A percentile compares a stretch with the other conserved stretches of the same genome.
phyloP scores from a whole-genome alignment of 768 basidiomycete species.

The Mycena venus region DNA sequence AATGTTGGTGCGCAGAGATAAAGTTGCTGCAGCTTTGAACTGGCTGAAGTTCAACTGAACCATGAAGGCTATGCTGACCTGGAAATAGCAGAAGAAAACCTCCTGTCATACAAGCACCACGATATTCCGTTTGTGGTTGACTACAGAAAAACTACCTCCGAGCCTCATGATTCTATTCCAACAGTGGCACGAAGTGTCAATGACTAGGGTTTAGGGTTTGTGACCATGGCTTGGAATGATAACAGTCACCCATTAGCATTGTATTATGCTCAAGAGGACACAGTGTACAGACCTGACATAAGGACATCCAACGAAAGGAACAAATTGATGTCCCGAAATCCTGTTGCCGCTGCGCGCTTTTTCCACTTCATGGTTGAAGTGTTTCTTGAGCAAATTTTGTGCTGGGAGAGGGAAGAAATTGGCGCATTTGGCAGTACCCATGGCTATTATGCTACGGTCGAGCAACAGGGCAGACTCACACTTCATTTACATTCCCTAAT shows the following conservation, averaged over 20 bases:
- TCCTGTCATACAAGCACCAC: conserved; percentile 7
- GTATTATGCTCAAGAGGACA: too few relatives aligned
- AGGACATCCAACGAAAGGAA: not conserved
- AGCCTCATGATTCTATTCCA: not conserved
- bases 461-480: conserved; percentile 52
- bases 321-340: not conserved
- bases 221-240: not conserved
- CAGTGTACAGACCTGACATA: not conserved
- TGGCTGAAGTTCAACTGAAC: conserved; percentile 32
- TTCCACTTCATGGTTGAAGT: conserved; percentile 46
- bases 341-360: too few relatives aligned
- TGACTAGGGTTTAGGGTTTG: too few relatives aligned
- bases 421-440: conserved; percentile 45
- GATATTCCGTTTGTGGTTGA: conserved; percentile 27
- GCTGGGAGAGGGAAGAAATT: conserved; percentile 18
- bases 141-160: not conserved
- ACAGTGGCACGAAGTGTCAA: not conserved
- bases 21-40: conserved; percentile 20
- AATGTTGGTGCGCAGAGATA: conserved; percentile 30
- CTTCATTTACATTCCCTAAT: too few relatives aligned
- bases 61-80: conserved; percentile 25
- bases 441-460: conserved; percentile 49
- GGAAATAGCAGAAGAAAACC: conserved; percentile 16
- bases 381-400: conserved; percentile 43
- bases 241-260: not conserved